Base-by-base conservation (phyloP, 2,329 filamentous ascomycete genomes). In the Reticulascus tulasneorum region DNA sequence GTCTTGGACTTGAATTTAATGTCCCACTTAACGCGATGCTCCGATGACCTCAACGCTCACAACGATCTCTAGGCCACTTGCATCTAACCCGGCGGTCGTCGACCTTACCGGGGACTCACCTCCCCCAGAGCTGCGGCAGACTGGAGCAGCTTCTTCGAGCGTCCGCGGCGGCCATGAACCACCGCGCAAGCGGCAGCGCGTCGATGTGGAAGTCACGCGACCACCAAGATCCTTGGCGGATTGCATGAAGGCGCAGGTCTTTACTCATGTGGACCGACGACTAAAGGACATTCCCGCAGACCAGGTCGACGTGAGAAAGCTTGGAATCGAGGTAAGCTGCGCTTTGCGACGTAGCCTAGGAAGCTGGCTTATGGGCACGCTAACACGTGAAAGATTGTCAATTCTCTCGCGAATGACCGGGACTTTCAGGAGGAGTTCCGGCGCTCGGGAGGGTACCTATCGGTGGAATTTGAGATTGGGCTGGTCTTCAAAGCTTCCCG, bases 311-410 rank as follows among this genome's bases (percentile, higher is more conserved):
- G 29, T 52, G 8, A 35, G 56, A 11, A 45, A 51, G 3, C 54
- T 66, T 19, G 52, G 55, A 4, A 34, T 51, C 17, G 45, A 51
- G 47, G 61, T 64, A 55, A 33, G 42, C 27, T 10, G 31, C n/a
- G n/a, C n/a, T n/a, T n/a, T n/a, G n/a, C n/a, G n/a, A n/a, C n/a
- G n/a, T n/a, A n/a, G n/a, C n/a, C n/a, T n/a, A n/a, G n/a, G n/a
- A n/a, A n/a, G n/a, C n/a, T n/a, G n/a, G n/a, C n/a, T n/a, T n/a
- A n/a, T n/a, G n/a, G n/a, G n/a, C n/a, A n/a, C n/a, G n/a, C n/a
- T n/a, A n/a, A n/a, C n/a, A n/a, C n/a, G n/a, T n/a, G n/a, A n/a
- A n/a, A n/a, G n/a, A n/a, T n/a, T n/a, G n/a, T n/a, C n/a, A n/a
- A n/a, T n/a, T n/a, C n/a, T n/a, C n/a, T n/a, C n/a, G n/a, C n/a